Base-by-base conservation (phyloP, 345 rosid species). In the Lepidium aucheri region DNA sequence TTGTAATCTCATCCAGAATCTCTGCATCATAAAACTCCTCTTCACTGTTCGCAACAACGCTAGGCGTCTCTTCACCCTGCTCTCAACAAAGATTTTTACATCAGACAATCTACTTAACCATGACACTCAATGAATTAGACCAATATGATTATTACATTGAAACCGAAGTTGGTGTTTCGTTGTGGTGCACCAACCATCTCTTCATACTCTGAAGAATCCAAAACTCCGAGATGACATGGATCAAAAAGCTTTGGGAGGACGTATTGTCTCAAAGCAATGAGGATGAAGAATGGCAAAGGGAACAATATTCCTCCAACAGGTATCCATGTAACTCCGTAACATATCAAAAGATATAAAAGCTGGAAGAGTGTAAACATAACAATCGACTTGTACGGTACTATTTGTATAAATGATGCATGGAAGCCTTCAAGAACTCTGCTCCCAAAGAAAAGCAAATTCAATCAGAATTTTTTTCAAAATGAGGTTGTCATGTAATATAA, bases 321-420 rank as follows among this genome's bases (percentile, higher is more conserved):
- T 63, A 88, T 85, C 96, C 97, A 91, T 33, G 94, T 86, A 41
- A 83, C 83, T 26, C 96, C 93, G 34, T 68, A 88, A 68, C 91
- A 88, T 20, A 88, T 45, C 52, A 83, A 44, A 65, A 86, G 73
- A 66, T 91, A 88, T 2, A 79, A 68, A 42, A 86, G 59, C 58
- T 91, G 93, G 87, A 91, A 79, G 45, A 85, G 62, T 8, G 90
- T 88, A 50, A 91, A 91, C 52, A 53, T 32, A 17, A 75, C 77
- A 50, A 86, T 88, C 39, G 67, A 35, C 63, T 80, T 91, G 87
- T 65, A 85, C 0, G 96, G 96, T 63, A 91, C 94, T 5, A 63
- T 76, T 78, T 85, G 94, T 44, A 86, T 76, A 67, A 80, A 91
- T 60, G 89, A 83, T 68, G 97, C 88, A 74, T 91, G 97, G 53